phyloP scores from a whole-genome alignment of 2,329 filamentous ascomycete genomes.

The Fusarium albidum region DNA sequence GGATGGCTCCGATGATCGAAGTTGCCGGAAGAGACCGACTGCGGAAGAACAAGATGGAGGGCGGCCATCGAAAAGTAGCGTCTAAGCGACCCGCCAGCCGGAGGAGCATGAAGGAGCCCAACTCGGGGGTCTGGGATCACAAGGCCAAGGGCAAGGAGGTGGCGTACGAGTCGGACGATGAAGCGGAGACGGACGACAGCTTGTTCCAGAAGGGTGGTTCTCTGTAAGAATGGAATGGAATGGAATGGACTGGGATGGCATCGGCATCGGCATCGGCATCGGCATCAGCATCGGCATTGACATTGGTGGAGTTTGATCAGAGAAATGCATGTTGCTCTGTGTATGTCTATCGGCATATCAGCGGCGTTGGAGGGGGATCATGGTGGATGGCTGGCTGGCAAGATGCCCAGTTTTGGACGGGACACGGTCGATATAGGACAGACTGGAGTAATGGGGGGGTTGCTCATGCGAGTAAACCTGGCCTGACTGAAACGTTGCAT shows the following conservation, averaged over 20 bases:
- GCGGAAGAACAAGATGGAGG: slow-evolving; percentile 36
- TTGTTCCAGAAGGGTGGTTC: slow-evolving; percentile 52
- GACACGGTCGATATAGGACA: slow-evolving; percentile 6
- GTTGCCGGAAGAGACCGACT: slow-evolving; percentile 44
- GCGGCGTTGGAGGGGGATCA: slow-evolving; percentile 27
- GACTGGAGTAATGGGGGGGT: slow-evolving; percentile 33
- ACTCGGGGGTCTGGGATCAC: slow-evolving; percentile 42
- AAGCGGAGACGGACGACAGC: slow-evolving; percentile 42
- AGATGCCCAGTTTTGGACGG: slow-evolving; percentile 1
- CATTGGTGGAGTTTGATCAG: slow-evolving; percentile 23
- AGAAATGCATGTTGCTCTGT: slow-evolving; percentile 15
- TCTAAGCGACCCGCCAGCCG: slow-evolving; percentile 50
- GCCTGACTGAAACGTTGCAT: slow-evolving; percentile 24
- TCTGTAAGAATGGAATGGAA: slow-evolving; percentile 41
- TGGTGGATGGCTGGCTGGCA: slow-evolving; percentile 10
- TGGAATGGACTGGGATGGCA: not conserved
- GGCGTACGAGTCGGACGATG: slow-evolving; percentile 48
- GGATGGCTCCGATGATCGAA: slow-evolving; percentile 42
- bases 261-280: not conserved
- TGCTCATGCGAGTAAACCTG: slow-evolving; percentile 21
- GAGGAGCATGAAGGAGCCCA: slow-evolving; percentile 53
- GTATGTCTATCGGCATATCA: slow-evolving; percentile 29
- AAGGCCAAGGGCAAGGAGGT: slow-evolving; percentile 61
- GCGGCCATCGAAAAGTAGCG: slow-evolving; percentile 38
- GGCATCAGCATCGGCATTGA: not conserved